Percentiles rank a stretch among this genome's conserved stretches.
Evolutionary conservation across 1,284 basidiomycete genomes (phyloP).

Genomic region (Ustilago tritici): DNA sequence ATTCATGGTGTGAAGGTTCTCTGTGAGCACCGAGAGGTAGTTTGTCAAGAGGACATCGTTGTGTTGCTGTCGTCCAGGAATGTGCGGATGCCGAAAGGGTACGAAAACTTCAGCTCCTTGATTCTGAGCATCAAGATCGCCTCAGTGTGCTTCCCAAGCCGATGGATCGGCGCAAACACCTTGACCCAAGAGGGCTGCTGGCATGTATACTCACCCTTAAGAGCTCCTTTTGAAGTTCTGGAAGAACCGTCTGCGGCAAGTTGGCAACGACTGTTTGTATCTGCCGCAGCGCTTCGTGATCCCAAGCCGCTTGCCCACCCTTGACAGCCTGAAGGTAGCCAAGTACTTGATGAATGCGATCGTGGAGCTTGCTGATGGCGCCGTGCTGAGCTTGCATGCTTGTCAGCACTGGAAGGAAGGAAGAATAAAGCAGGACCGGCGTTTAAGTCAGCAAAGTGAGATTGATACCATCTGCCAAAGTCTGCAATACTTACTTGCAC

Average conservation of each 20-base stretch:
- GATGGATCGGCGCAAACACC: neutral
- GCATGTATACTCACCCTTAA: slow-evolving; percentile 32
- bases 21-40: slow-evolving; percentile 87
- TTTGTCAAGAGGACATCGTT: slow-evolving; percentile 92
- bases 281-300: slow-evolving; percentile 82
- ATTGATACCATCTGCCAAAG: neutral
- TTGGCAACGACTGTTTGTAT: slow-evolving; percentile 86
- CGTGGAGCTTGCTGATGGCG: slow-evolving; percentile 94
- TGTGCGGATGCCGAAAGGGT: neutral
- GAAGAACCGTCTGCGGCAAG: slow-evolving; percentile 46
- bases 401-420: slow-evolving; percentile 78
- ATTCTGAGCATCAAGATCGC: slow-evolving; percentile 1
- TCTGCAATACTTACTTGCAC: slow-evolving; percentile 70
- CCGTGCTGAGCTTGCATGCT: slow-evolving; percentile 90
- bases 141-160: neutral
- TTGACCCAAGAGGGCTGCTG: neutral
- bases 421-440: neutral
- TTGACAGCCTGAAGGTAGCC: slow-evolving; percentile 74
- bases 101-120: slow-evolving; percentile 6
- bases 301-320: slow-evolving; percentile 34
- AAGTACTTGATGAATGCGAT: slow-evolving; percentile 84
- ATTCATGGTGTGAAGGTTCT: slow-evolving; percentile 85
- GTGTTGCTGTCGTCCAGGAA: slow-evolving; percentile 79
- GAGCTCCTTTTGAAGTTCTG: slow-evolving; percentile 55
- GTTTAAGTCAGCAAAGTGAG: neutral